phyloP scores from a whole-genome alignment of 495 filamentous ascomycete genomes.

The Delitschia confertaspora region DNA sequence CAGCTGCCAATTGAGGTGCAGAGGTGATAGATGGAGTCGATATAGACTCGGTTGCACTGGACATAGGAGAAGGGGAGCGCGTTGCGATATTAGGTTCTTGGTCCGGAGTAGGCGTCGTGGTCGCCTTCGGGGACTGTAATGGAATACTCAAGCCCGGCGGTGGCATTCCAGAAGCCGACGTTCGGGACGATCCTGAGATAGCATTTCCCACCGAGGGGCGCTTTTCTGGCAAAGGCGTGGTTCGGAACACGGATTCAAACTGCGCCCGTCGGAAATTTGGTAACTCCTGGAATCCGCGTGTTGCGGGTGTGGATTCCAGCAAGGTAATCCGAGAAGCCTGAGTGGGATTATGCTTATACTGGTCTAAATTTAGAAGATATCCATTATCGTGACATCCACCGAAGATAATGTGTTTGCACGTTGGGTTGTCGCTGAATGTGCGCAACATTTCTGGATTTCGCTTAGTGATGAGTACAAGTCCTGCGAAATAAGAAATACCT shows the following conservation, averaged over 20 bases:
- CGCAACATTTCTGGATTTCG: slow-evolving; percentile 30
- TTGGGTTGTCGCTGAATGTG: slow-evolving; percentile 33
- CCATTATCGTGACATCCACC: slow-evolving; percentile 36
- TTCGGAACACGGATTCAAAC: slow-evolving; percentile 28
- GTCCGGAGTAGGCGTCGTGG: background rate
- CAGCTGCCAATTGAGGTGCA: slow-evolving; percentile 3
- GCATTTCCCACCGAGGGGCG: background rate
- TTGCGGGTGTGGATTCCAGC: slow-evolving; percentile 29
- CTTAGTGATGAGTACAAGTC: slow-evolving; percentile 3
- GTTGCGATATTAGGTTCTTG: no score
- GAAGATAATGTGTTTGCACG: slow-evolving; percentile 39
- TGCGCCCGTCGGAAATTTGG: slow-evolving; percentile 26
- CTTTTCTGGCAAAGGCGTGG: slow-evolving; percentile 14
- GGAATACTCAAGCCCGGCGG: no score
- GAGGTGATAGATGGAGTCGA: slow-evolving; percentile 3
- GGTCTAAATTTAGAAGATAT: slow-evolving; percentile 34
- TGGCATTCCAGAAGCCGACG: no score
- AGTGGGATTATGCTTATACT: slow-evolving; percentile 28
- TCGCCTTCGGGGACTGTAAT: no score
- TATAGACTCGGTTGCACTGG: background rate
- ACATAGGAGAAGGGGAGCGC: slow-evolving; percentile 1
- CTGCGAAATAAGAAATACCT: slow-evolving; percentile 19
- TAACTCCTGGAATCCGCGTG: slow-evolving; percentile 28
- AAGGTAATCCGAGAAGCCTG: slow-evolving; percentile 30
- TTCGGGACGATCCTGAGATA: background rate